Conservation (phyloP, 176 grass and related monocot genomes). For the Poa pratensis region DNA sequence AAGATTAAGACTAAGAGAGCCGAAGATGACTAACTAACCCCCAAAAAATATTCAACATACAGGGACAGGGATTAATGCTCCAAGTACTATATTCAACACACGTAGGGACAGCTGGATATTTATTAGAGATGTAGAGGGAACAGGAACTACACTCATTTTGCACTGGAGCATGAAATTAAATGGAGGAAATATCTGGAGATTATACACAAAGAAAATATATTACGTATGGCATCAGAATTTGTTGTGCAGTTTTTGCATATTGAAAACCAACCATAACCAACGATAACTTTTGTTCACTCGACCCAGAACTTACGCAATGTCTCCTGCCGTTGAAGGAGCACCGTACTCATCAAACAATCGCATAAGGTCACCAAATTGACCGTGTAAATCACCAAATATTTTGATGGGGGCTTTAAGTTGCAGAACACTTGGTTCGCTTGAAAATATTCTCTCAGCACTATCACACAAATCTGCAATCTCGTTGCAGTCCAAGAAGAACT, state of each 20-base stretch:
- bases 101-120: not conserved
- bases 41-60: slow-evolving; percentile 14
- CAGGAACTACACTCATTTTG: not conserved
- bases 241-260: slow-evolving; percentile 3
- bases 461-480: slow-evolving; percentile 98
- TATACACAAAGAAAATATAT: slow-evolving; percentile 26
- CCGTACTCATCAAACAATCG: slow-evolving; percentile 97
- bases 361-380: slow-evolving; percentile 99
- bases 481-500: slow-evolving; percentile 98
- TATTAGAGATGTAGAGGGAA: not conserved
- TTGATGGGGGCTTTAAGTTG: slow-evolving; percentile 94
- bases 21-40: slow-evolving; percentile 22
- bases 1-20: slow-evolving; percentile 32
- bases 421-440: slow-evolving; percentile 89
- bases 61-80: not conserved
- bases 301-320: slow-evolving; percentile 81
- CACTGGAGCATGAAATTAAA: not conserved
- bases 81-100: not conserved
- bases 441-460: slow-evolving; percentile 95
- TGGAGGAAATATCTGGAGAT: not conserved
- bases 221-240: slow-evolving; percentile 31
- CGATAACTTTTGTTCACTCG: not conserved
- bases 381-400: slow-evolving; percentile 98
- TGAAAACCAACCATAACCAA: slow-evolving; percentile 12
- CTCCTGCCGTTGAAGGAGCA: slow-evolving; percentile 96